Evolutionary conservation across 176 grass and related monocot species (phyloP).

Genomic region (Juncus inflexus): DNA sequence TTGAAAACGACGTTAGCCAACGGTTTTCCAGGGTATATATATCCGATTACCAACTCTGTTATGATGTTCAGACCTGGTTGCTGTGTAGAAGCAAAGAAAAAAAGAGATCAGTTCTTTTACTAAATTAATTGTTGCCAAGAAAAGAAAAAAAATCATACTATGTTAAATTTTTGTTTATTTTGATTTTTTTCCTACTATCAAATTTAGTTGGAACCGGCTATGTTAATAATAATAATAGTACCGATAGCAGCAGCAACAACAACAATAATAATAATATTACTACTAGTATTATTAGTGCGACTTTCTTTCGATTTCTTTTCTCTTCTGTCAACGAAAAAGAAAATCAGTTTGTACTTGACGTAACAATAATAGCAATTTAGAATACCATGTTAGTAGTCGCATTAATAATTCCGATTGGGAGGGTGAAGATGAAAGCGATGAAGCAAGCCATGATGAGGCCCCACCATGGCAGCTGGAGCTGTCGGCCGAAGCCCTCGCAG

Average conservation of each 20-base stretch:
- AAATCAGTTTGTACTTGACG: neutral
- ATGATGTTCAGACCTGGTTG: conserved; percentile 90
- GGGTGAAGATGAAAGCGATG: conserved; percentile 73
- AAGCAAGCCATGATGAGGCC: conserved; percentile 56
- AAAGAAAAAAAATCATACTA: too few relatives aligned
- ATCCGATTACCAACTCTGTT: conserved; percentile 74
- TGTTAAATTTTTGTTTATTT: too few relatives aligned
- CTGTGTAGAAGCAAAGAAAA: conserved; percentile 30
- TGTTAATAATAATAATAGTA: too few relatives aligned
- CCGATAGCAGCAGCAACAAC: too few relatives aligned
- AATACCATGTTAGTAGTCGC: conserved; percentile 66
- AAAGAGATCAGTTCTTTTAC: neutral
- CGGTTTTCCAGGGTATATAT: conserved; percentile 73
- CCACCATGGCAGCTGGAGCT: conserved; percentile 88
- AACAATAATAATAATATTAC: too few relatives aligned
- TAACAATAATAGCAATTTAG: too few relatives aligned
- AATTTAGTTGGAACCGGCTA: too few relatives aligned
- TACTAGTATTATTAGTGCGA: too few relatives aligned
- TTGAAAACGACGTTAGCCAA: conserved; percentile 90
- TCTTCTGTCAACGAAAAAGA: neutral
- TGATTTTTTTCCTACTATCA: too few relatives aligned
- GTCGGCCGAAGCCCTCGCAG: conserved; percentile 55
- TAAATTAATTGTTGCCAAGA: too few relatives aligned
- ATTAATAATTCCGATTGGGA: conserved; percentile 65
- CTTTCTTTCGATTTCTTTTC: neutral